Evolutionary conservation across 345 rosid species (phyloP), one percentile per base, ranked within the genome.

Genomic region (Leavenworthia alabamica): DNA sequence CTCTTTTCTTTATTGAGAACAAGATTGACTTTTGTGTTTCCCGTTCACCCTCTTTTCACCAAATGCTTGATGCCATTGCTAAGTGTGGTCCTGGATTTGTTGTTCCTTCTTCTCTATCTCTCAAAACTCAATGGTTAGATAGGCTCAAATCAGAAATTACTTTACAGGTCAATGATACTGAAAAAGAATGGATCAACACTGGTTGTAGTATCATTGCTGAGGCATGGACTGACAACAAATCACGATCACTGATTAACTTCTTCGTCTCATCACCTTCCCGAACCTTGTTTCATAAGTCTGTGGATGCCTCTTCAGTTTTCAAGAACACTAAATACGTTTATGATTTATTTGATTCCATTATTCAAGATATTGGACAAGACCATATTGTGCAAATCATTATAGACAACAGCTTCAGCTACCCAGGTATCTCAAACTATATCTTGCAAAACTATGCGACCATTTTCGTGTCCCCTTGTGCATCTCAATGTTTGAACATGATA

Each of bases 391-490:
- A 89, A 77, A 78, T 89, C 56, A 86, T 89, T 46, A 74, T 86
- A 80, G 92, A 86, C 73, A 80, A 72, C 41, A 78, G 75, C 69
- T 72, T 89, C 66, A 80, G 76, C 77, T 79, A 84, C 60, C 68
- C 82, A 0, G 89, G 95, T 22, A 59, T 89, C 69, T 81, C 86
- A 10, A 86, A 60, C 73, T 88, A 89, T 77, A 80, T 86, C 62
- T 58, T 77, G 59, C 91, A 86, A 75, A 86, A 75, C 59, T 85
- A 90, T 37, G 90, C 79, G 66, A 79, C 77, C 64, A 79, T 86
- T 59, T 86, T 90, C 36, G 92, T 83, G 20, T 84, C 97, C 60
- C 90, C 88, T 8, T 90, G 95, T 75, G 92, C 86, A 66, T 86
- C 97, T 74, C 92, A 79, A n/a, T 84, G 92, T 67, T 48, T 86